Base-by-base conservation (phyloP, 2,329 filamentous ascomycete genomes). In the Diaporthe humulicola region DNA sequence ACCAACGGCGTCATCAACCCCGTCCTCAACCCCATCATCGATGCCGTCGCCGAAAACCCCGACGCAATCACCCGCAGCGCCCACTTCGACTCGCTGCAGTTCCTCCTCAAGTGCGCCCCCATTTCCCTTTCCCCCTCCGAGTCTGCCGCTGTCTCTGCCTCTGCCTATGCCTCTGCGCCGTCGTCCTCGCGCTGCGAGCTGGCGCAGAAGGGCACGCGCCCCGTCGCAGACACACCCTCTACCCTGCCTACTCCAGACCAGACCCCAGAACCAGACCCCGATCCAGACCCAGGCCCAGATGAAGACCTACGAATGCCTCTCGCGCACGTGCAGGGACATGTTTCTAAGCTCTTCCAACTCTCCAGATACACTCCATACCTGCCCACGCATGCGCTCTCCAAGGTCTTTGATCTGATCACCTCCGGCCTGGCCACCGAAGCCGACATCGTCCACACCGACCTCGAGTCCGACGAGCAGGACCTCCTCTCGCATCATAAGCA, bases 391-490 rank as follows among this genome's bases (percentile, higher is more conserved):
- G 92, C 93, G 38, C 90, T 98, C 77, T 97, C 95, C 89, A 98
- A 98, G 86, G 91, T 98, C 76, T 94, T 98, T 81, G 95, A 98
- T 83, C 88, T 98, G 58, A 91, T 98, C 79, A 95, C 94, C 78
- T 98, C 94, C 60, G 97, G 94, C 73, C 88, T 98, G 74, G 93
- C 94, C 61, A 90, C 95, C 75, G 95, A 98, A 86, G 94, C 95
- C 77, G 96, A 98, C 80, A 90, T 93, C 74, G 92, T 96, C 64
- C 91, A 97, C 83, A 90, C 94, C 83, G 96, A 98, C 81, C 90
- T 98, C 82, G 96, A 98, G 81, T 93, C 91, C 57, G 96, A 98
- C 84, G 96, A 98, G 81, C 95, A 98, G 83, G 95, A 97, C 80
- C 89, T 93, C 12, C 88, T 98, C 61, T 89, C 93, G 52, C 93